Percentiles rank a stretch among this genome's conserved stretches.
These are phyloP conservation scores for Salinomyces thailandicus DNA, from an alignment of 2,329 filamentous ascomycete genomes.

Conservation along the genomic window DNA sequence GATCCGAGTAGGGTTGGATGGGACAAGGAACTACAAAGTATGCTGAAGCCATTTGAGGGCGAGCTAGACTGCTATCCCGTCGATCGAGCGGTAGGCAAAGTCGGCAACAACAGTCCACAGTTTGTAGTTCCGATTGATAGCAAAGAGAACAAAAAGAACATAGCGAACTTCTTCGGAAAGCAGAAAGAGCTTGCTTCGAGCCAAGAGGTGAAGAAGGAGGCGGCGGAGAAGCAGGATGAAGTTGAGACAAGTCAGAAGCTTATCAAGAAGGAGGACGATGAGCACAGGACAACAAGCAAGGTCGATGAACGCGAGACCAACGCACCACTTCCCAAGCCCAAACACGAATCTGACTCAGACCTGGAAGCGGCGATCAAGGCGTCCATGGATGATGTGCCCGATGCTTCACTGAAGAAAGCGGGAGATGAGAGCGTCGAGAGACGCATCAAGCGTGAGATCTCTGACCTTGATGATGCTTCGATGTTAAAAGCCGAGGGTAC, in stretches of 20 bases:
- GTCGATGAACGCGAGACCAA: slow-evolving; percentile 41
- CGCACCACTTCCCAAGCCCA: slow-evolving; percentile 38
- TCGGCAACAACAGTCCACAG: slow-evolving; percentile 75
- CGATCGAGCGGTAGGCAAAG: slow-evolving; percentile 81
- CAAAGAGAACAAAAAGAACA: slow-evolving; percentile 82
- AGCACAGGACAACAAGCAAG: slow-evolving; percentile 34
- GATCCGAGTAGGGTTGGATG: slow-evolving; percentile 63
- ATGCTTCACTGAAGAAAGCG: slow-evolving; percentile 17
- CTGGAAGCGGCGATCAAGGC: slow-evolving; percentile 34
- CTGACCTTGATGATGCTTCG: slow-evolving; percentile 25
- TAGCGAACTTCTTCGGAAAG: slow-evolving; percentile 81
- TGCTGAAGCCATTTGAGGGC: slow-evolving; percentile 69
- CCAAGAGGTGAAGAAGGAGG: slow-evolving; percentile 27
- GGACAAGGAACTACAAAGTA: slow-evolving; percentile 63
- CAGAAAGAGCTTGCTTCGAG: slow-evolving; percentile 32
- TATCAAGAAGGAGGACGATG: slow-evolving; percentile 30
- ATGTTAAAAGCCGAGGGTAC: slow-evolving; percentile 17
- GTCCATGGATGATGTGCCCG: slow-evolving; percentile 30
- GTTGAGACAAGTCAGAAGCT: slow-evolving; percentile 21
- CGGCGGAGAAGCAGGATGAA: slow-evolving; percentile 21
- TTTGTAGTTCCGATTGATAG: slow-evolving; percentile 78
- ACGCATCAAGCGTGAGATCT: slow-evolving; percentile 41
- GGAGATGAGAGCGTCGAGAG: slow-evolving; percentile 19
- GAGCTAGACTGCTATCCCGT: slow-evolving; percentile 81
- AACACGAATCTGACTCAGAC: slow-evolving; percentile 14